Evolutionary conservation across 441 rosid genomes (phyloP), one percentile per base, ranked within the genome.

Genomic region (Adansonia grandidieri): DNA sequence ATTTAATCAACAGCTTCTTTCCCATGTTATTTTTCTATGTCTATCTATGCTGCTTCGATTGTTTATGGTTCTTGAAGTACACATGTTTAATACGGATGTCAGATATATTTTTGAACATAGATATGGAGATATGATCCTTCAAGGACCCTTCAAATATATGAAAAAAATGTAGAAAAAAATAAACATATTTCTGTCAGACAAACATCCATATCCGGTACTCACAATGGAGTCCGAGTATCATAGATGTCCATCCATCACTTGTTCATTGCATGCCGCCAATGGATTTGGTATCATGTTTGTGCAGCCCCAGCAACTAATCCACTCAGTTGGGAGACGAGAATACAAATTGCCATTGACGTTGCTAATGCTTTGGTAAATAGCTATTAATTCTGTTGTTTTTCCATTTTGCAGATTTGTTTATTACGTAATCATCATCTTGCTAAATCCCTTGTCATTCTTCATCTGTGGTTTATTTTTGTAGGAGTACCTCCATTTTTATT

Each of bases 401-500:
- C 48, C 19, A 45, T 15, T 63, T 71, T 70, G 66, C 73, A 15
- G 54, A 73, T 65, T 70, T 28, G 10, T 62, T 53, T 15, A 66
- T 48, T 28, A 37, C 47, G 14, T 70, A 62, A 54, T 62, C 15
- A 58, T 74, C 22, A 42, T 71, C 79, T 42, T 47, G 69, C 68
- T 71, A 62, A 65, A 80, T 77, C 80, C 54, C 53, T 76, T 86
- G 79, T 63, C 75, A 78, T 17, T 67, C 32, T 77, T 62, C 69
- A 28, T 80, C 76, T 48, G 47, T 50, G 80, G 75, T 58, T 73
- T 82, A 56, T 71, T 54, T 65, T 62, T 85, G 87, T 89, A 96
- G 99, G 99, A 96, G 80, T 94, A 96, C 85, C 98, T 96, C 83
- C 98, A 94, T 83, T 96, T 87, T 77, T 96, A 96, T 80, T 94